A percentile compares a stretch with the other conserved stretches of the same genome.
Evolutionary conservation across 805 yeast species (phyloP).

Genomic region (Teunomyces gatunensis): DNA sequence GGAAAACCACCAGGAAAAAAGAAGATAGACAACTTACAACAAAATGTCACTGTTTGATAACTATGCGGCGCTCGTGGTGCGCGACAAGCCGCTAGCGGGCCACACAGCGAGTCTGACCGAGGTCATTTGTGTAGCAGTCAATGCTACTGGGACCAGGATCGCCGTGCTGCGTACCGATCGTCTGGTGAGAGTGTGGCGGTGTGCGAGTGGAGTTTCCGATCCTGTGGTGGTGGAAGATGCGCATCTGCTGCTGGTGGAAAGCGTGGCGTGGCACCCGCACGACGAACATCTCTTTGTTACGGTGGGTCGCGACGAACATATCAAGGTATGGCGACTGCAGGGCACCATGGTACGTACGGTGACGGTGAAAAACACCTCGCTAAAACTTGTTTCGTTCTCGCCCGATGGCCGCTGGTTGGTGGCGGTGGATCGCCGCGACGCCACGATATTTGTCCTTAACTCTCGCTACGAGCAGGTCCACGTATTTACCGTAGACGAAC

Average conservation of each 20-base stretch:
- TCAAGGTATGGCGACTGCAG: constrained; percentile 47
- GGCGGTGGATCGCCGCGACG: constrained; percentile 40
- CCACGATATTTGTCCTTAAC: constrained; percentile 34
- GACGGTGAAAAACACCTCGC: constrained; percentile 17
- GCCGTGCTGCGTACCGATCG: constrained; percentile 44
- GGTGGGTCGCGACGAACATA: constrained; percentile 45
- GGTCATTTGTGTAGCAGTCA: constrained; percentile 37
- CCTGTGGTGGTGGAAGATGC: constrained; percentile 40
- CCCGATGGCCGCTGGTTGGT: constrained; percentile 47
- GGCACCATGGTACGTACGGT: constrained; percentile 33
- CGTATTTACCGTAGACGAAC: constrained; percentile 20
- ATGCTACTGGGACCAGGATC: constrained; percentile 40
- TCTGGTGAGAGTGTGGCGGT: constrained; percentile 41
- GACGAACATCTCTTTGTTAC: constrained; percentile 45
- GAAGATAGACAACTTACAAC: too few relatives aligned
- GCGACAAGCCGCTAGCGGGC: constrained; percentile 15
- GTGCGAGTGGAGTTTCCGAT: constrained; percentile 28
- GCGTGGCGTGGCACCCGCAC: constrained; percentile 50
- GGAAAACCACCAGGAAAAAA: too few relatives aligned
- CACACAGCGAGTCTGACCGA: constrained; percentile 22
- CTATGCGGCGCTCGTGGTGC: constrained; percentile 2
- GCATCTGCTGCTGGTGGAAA: constrained; percentile 38
- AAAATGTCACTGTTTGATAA: background rate
- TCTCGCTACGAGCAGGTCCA: constrained; percentile 24
- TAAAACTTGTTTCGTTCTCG: constrained; percentile 33